Conservation (phyloP, 305 asterid species). For the Ruellia speciosa region DNA sequence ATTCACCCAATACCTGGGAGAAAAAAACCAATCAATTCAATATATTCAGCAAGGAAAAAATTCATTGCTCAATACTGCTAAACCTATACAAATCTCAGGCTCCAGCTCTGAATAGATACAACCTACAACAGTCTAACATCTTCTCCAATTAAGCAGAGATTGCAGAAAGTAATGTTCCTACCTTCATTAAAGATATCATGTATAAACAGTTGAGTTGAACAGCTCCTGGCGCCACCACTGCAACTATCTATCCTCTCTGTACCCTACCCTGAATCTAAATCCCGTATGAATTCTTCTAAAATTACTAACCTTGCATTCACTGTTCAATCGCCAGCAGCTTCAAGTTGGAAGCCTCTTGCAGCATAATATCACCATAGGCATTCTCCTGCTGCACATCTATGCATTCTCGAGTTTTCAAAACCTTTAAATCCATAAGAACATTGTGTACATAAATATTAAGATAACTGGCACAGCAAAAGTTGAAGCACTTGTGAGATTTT, state of each 20-base stretch:
- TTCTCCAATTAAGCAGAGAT: background rate
- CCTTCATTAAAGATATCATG: background rate
- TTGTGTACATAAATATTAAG: background rate
- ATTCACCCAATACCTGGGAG: too few species aligned
- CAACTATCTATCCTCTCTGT: too few species aligned
- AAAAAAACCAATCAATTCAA: too few species aligned
- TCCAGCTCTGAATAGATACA: background rate
- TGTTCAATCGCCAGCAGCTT: background rate
- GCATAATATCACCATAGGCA: conserved; percentile 40
- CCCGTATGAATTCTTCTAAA: too few species aligned
- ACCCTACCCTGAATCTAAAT: too few species aligned
- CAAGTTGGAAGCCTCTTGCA: conserved; percentile 39
- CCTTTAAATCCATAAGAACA: conserved; percentile 29
- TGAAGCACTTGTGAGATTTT: too few species aligned
- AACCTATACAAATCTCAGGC: background rate
- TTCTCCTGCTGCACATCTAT: conserved; percentile 55
- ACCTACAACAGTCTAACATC: background rate
- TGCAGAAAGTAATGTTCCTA: too few species aligned
- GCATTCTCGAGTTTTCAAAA: conserved; percentile 46
- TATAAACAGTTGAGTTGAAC: too few species aligned
- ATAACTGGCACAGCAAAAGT: background rate
- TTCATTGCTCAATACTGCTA: background rate
- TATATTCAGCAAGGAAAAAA: too few species aligned
- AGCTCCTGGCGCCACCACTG: too few species aligned
- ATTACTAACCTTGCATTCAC: too few species aligned